phyloP scores from a whole-genome alignment of 2,329 filamentous ascomycete species.

The Talaromyces marneffei region DNA sequence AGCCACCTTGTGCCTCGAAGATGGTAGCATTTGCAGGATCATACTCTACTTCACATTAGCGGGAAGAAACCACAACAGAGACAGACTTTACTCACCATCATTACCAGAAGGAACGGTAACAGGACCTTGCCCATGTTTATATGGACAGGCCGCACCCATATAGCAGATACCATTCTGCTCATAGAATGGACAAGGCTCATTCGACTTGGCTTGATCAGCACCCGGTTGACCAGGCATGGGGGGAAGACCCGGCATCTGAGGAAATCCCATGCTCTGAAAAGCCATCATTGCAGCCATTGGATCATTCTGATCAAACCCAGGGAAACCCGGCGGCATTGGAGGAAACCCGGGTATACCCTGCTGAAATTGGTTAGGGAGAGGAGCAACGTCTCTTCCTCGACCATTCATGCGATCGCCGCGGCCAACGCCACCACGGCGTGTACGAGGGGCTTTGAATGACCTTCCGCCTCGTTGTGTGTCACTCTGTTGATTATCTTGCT shows the following conservation, averaged over 20 bases:
- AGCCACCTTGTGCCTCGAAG: constrained; percentile 22
- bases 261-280: constrained; percentile 49
- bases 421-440: constrained; percentile 35
- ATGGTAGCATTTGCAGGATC: constrained; percentile 49
- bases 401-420: constrained; percentile 36
- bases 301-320: constrained; percentile 50
- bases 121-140: constrained; percentile 49
- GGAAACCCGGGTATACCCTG: constrained; percentile 29
- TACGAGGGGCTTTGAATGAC: constrained; percentile 42
- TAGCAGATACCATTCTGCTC: constrained; percentile 56
- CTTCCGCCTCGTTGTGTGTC: constrained; percentile 40
- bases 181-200: constrained; percentile 51
- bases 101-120: constrained; percentile 31
- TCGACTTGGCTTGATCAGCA: constrained; percentile 27
- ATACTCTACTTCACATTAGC: constrained; percentile 39
- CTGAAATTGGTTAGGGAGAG: constrained; percentile 25
- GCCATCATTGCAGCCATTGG: constrained; percentile 51
- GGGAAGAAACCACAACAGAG: background rate
- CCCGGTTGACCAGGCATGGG: constrained; percentile 29
- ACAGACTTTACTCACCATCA: constrained; percentile 21
- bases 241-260: constrained; percentile 45
- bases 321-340: constrained; percentile 42
- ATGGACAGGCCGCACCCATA: constrained; percentile 51
- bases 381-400: constrained; percentile 19
- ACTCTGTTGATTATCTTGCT: constrained; percentile 40